Percentiles rank a stretch among this genome's conserved stretches.
phyloP scores from a whole-genome alignment of 2,329 filamentous ascomycete genomes.

The Colletotrichum noveboracense region DNA sequence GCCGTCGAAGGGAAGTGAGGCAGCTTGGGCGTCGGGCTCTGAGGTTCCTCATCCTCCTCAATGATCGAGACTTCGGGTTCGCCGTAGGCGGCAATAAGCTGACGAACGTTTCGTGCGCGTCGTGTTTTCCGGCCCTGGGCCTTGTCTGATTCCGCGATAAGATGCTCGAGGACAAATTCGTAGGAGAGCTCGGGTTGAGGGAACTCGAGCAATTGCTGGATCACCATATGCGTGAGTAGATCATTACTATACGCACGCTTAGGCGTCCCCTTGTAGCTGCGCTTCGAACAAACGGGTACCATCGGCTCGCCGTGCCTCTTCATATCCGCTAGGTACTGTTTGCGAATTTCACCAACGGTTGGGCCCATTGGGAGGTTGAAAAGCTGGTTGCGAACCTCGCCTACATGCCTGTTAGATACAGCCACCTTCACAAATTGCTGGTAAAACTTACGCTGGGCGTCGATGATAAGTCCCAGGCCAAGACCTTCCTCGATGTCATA shows the following conservation, averaged over 20 bases:
- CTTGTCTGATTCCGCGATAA: neutral
- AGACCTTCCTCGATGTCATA: neutral
- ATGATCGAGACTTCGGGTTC: slow-evolving; percentile 12
- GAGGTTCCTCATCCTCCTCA: slow-evolving; percentile 17
- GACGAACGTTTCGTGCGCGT: slow-evolving; percentile 4
- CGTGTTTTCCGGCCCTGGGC: neutral
- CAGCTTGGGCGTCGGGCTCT: slow-evolving; percentile 9
- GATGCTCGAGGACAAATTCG: slow-evolving; percentile 10
- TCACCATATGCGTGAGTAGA: slow-evolving; percentile 7
- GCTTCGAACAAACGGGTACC: neutral
- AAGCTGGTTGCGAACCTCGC: slow-evolving; percentile 1
- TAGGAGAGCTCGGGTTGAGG: slow-evolving; percentile 14
- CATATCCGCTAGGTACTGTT: neutral
- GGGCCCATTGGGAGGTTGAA: neutral
- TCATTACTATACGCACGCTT: slow-evolving; percentile 16
- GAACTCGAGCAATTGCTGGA: slow-evolving; percentile 5
- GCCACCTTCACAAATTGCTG: neutral
- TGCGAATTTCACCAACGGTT: neutral
- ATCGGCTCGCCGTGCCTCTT: slow-evolving; percentile 2
- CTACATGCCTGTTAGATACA: neutral
- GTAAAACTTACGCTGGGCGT: slow-evolving; percentile 1
- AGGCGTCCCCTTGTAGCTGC: neutral
- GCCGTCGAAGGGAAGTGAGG: slow-evolving; percentile 16
- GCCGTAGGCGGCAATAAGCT: slow-evolving; percentile 10
- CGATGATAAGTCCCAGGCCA: neutral